phyloP scores from a whole-genome alignment of 805 yeast genomes.

The Yueomyces sp. region DNA sequence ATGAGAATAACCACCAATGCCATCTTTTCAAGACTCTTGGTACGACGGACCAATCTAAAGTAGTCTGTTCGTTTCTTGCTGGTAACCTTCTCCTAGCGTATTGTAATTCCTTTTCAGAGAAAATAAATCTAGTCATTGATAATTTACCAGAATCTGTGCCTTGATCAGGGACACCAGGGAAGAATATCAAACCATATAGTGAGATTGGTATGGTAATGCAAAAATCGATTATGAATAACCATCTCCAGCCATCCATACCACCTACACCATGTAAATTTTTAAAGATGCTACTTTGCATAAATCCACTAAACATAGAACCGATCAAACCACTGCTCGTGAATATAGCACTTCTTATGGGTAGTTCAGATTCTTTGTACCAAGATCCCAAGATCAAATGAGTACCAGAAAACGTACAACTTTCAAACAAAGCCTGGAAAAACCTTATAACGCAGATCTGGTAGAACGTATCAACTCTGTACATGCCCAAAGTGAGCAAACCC shows the following conservation, averaged over 20 bases:
- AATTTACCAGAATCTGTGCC: slow-evolving; percentile 7
- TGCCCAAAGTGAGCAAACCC: slow-evolving; percentile 41
- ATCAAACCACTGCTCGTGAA: slow-evolving; percentile 42
- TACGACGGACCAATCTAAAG: slow-evolving; percentile 27
- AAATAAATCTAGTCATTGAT: slow-evolving; percentile 23
- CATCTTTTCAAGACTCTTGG: slow-evolving; percentile 37
- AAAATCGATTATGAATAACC: slow-evolving; percentile 56
- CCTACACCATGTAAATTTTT: slow-evolving; percentile 30
- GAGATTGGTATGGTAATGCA: slow-evolving; percentile 44
- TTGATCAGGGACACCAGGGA: slow-evolving; percentile 46
- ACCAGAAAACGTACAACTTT: slow-evolving; percentile 43
- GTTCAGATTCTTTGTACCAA: slow-evolving; percentile 38
- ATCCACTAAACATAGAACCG: slow-evolving; percentile 42
- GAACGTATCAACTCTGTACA: slow-evolving; percentile 34
- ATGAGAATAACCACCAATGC: slow-evolving; percentile 44
- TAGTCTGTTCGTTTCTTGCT: slow-evolving; percentile 25
- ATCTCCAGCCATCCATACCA: slow-evolving; percentile 53
- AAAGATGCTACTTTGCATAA: slow-evolving; percentile 45
- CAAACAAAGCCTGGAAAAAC: slow-evolving; percentile 49
- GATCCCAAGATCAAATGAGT: slow-evolving; percentile 41
- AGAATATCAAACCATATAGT: slow-evolving; percentile 40
- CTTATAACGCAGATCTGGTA: slow-evolving; percentile 42
- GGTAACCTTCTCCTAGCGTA: slow-evolving; percentile 32
- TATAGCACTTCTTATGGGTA: slow-evolving; percentile 38
- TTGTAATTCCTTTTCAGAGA: slow-evolving; percentile 28